Base-by-base conservation (phyloP, 2,329 filamentous ascomycete species). In the Erysiphe pulchra region DNA sequence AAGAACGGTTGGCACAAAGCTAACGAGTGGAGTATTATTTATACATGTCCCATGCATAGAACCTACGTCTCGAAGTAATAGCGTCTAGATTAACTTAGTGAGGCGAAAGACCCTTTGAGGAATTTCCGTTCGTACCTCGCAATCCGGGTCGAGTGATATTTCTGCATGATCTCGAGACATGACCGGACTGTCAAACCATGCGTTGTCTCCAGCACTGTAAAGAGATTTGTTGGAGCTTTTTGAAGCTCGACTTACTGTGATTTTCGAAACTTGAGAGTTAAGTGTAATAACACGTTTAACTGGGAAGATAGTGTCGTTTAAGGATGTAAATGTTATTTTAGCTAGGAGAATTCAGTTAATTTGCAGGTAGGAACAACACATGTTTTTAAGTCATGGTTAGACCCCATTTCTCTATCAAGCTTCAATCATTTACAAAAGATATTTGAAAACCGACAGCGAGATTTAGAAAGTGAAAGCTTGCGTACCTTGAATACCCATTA, bases 81-180 rank as follows among this genome's bases (percentile, higher is more conserved):
- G 57, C 42, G 53, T 63, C 55, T 51, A 45, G 12, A 46, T 34
- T 3, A 38, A 45, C 41, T 60, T 40, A 59, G 55, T 41, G 18
- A 7, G 36, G 9, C 13, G 16, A 5, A 16, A 34, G 38, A 17
- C 24, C 24, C 44, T 2, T 13, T 28, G 46, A 42, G 32, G 28
- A 43, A 38, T 37, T 42, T 42, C 20, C n/a, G 39, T 17, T 46
- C 60, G 47, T 59, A 71, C 71, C 57, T 66, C 62, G 7, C 57
- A 53, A 2, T 64, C 56, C 10, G 63, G 52, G 43, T 69, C 60
- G 4, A 68, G 62, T 14, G 55, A 51, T 4, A 77, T 54, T 39
- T 69, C 60, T 14, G 78, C 80, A 59, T 84, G 79, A 11, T 71
- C 57, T 40, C 79, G 67, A 20, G 77, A 82, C 65, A 84, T 77